Evolutionary conservation across 2,329 filamentous ascomycete genomes (phyloP).

Genomic region (Colletotrichum sp.): DNA sequence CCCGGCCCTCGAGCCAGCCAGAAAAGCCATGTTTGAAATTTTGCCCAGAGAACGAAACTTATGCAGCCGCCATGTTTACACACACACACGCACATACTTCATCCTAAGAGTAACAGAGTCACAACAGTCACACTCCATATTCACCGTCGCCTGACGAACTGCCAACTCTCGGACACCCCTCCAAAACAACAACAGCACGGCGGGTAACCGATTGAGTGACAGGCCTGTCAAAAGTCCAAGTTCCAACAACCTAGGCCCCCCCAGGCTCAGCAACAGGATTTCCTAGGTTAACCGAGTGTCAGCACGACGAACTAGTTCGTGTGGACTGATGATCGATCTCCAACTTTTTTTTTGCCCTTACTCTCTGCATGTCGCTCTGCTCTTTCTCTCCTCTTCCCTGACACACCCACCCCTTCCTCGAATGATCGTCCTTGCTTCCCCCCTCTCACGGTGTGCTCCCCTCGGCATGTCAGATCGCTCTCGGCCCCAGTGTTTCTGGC

Average conservation of each 20-base stretch:
- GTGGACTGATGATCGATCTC: slow-evolving; percentile 1
- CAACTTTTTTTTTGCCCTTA: background rate
- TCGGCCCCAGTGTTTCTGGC: slow-evolving; percentile 2
- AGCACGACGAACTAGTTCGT: background rate
- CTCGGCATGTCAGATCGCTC: slow-evolving; percentile 4
- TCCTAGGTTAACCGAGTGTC: background rate
- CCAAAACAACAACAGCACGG: background rate
- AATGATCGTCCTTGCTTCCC: background rate
- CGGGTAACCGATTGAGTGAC: background rate
- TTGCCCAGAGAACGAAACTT: background rate
- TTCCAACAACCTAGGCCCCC: background rate
- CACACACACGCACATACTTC: background rate
- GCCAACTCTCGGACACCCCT: background rate
- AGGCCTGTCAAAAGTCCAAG: slow-evolving; percentile 1
- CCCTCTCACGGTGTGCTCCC: background rate
- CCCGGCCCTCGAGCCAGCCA: background rate
- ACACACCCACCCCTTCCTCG: background rate
- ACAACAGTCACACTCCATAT: background rate
- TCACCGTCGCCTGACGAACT: background rate
- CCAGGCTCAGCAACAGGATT: background rate
- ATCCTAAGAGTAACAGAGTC: background rate
- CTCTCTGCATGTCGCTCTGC: background rate
- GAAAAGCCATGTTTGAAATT: background rate
- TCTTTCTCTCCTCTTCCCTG: background rate
- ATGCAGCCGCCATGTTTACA: background rate